Conservation (phyloP, 805 yeast species). For the Wickerhamomyces rabaulensis region DNA sequence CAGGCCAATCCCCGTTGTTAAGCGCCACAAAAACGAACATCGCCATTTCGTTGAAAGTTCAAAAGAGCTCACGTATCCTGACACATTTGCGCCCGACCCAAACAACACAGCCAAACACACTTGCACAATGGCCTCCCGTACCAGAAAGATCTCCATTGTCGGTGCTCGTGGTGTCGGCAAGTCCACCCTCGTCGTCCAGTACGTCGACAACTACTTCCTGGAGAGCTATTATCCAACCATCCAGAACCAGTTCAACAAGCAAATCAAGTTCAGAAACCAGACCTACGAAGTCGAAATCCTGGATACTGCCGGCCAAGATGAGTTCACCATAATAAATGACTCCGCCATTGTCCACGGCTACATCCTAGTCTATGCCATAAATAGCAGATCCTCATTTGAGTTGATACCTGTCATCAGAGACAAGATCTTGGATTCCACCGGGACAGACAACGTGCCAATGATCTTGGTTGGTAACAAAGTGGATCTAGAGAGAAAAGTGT, state of each 20-base stretch:
- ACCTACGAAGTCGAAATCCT: conserved; percentile 78
- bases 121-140: conserved; percentile 23
- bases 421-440: conserved; percentile 70
- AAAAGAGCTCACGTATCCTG: not conserved
- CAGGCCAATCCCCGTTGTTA: not conserved
- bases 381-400: conserved; percentile 73
- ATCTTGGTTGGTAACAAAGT: conserved; percentile 73
- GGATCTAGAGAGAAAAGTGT: conserved; percentile 64
- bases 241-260: conserved; percentile 11
- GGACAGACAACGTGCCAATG: conserved; percentile 68
- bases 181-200: conserved; percentile 79
- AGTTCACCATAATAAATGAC: conserved; percentile 73
- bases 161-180: conserved; percentile 88
- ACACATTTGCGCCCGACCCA: not conserved
- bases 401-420: conserved; percentile 73
- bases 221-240: conserved; percentile 84
- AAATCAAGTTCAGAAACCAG: conserved; percentile 48
- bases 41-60: not conserved
- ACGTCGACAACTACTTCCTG: conserved; percentile 82
- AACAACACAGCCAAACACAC: not conserved
- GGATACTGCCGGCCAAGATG: conserved; percentile 95
- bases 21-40: not conserved
- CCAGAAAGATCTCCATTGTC: conserved; percentile 77
- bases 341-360: conserved; percentile 80
- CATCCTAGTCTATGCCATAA: conserved; percentile 74